phyloP scores from a whole-genome alignment of 1,284 basidiomycete genomes.

The Peniophora sp. region DNA sequence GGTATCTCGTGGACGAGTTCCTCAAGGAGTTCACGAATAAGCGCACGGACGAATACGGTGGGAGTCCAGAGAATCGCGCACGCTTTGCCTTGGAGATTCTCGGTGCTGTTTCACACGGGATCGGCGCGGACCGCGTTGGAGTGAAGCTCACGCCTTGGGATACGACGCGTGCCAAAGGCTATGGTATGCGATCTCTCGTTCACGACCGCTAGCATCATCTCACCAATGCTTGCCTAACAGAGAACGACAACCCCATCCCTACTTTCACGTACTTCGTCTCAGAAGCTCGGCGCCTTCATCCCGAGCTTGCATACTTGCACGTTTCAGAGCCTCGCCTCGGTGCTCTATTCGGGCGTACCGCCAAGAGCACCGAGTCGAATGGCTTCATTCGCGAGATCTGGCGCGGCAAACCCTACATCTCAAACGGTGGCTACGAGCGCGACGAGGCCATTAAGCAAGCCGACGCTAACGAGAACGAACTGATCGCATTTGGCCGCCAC shows the following conservation, averaged over 20 bases:
- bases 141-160: constrained; percentile 37
- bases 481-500: constrained; percentile 36
- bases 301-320: constrained; percentile 35
- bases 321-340: constrained; percentile 27
- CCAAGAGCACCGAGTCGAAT: constrained; percentile 13
- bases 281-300: constrained; percentile 19
- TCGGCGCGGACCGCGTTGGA: constrained; percentile 22
- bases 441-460: constrained; percentile 14
- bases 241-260: constrained; percentile 19
- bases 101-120: constrained; percentile 18
- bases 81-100: constrained; percentile 43
- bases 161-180: constrained; percentile 1
- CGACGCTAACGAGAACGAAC: constrained; percentile 18
- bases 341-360: constrained; percentile 7
- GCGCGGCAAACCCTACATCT: constrained; percentile 20
- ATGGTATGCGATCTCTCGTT: not conserved
- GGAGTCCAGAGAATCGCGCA: constrained; percentile 43
- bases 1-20: constrained; percentile 33
- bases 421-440: constrained; percentile 24
- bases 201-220: too few species aligned
- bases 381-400: constrained; percentile 20
- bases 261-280: constrained; percentile 19
- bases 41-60: constrained; percentile 54
- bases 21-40: constrained; percentile 34
- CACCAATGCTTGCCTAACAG: not conserved